These are phyloP conservation scores for Neltuma alba DNA, from an alignment of 306 rosid species.

Conservation along the genomic window DNA sequence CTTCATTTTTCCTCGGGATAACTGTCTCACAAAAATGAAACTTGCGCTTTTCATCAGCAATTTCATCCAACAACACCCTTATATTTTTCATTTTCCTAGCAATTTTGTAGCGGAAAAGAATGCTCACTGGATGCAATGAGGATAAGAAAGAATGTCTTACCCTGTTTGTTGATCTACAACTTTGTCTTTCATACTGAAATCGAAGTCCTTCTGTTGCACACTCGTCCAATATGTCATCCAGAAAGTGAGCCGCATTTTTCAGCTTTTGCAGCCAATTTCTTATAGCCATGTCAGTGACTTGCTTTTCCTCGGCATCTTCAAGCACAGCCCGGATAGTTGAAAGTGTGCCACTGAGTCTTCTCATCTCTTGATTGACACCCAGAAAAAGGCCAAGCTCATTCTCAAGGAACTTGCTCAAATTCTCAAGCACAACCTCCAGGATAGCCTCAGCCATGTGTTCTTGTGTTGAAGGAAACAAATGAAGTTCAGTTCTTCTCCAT, in stretches of 20 bases:
- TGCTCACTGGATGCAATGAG: not conserved
- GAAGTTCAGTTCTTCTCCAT: not conserved
- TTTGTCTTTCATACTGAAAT: not conserved
- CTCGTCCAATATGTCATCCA: slow-evolving; percentile 25
- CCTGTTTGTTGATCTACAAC: slow-evolving; percentile 1
- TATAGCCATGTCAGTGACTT: not conserved
- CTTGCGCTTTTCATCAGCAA: slow-evolving; percentile 21
- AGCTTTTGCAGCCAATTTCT: slow-evolving; percentile 21
- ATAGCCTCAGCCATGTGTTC: slow-evolving; percentile 18
- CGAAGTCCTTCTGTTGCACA: not conserved
- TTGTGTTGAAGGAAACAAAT: not conserved
- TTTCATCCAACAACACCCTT: slow-evolving; percentile 5
- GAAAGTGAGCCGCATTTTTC: slow-evolving; percentile 1
- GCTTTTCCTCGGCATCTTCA: slow-evolving; percentile 27
- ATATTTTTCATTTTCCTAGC: slow-evolving; percentile 6
- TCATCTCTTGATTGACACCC: not conserved
- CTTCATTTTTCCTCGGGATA: not conserved
- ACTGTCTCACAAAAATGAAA: slow-evolving; percentile 17
- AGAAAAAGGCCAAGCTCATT: slow-evolving; percentile 9
- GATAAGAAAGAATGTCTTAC: not conserved
- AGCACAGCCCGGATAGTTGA: slow-evolving; percentile 10
- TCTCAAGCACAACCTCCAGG: slow-evolving; percentile 21
- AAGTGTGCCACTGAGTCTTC: slow-evolving; percentile 2
- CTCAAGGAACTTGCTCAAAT: not conserved
- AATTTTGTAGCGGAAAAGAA: not conserved